These are phyloP conservation scores for Ceratocystis lukuohia DNA, from an alignment of 2,329 filamentous ascomycete genomes.

Conservation along the genomic window DNA sequence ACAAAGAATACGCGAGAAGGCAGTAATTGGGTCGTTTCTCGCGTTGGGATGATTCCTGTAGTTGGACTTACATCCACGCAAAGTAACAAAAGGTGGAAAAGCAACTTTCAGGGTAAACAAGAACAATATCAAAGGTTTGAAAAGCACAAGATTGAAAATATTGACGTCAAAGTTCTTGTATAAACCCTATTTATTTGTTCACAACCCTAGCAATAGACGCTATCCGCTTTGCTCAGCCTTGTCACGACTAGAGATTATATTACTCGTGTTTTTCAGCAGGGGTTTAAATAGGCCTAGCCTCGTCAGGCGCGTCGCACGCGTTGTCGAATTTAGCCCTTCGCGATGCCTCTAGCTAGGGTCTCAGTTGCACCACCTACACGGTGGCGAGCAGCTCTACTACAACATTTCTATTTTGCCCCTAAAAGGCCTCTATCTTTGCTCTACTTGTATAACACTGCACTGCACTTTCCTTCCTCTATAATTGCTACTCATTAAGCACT, in stretches of 20 bases:
- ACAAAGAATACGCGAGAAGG: too few species aligned
- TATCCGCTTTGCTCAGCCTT: neutral
- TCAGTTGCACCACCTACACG: neutral
- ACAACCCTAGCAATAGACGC: neutral
- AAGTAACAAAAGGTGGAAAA: neutral
- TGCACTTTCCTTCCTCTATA: neutral
- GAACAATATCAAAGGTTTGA: neutral
- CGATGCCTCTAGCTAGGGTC: neutral
- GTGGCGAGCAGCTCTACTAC: neutral
- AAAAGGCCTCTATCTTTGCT: neutral
- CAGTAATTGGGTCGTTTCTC: too few species aligned
- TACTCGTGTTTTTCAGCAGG: neutral
- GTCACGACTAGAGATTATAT: neutral
- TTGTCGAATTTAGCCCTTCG: neutral
- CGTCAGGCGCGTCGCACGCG: constrained; percentile 11
- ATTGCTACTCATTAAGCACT: constrained; percentile 18
- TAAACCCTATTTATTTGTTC: neutral
- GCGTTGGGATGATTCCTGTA: neutral
- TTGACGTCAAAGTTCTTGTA: neutral
- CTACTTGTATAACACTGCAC: neutral
- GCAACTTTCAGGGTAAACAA: neutral
- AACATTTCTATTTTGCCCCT: neutral
- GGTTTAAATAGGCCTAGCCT: constrained; percentile 10
- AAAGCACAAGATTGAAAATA: neutral
- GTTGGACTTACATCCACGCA: neutral